phyloP scores from a whole-genome alignment of 2,329 filamentous ascomycete genomes.

The Sporothrix humicola region DNA sequence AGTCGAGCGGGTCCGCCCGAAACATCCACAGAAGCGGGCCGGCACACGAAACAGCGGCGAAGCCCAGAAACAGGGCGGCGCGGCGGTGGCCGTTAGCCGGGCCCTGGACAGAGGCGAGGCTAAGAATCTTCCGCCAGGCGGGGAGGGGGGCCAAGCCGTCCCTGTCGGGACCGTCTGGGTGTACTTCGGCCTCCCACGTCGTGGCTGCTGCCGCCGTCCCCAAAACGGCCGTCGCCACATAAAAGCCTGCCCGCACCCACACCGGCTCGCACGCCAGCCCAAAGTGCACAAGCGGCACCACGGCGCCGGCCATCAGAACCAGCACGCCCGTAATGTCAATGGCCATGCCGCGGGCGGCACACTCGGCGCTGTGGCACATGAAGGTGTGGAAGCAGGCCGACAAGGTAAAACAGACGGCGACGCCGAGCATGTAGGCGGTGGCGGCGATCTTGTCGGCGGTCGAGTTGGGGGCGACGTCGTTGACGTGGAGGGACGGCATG shows the following conservation, averaged over 20 bases:
- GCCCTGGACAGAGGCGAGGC: conserved; percentile 43
- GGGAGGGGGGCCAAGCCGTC: conserved; percentile 40
- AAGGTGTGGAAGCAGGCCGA: conserved; percentile 61
- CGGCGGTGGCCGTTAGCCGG: conserved; percentile 49
- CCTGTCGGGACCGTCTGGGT: neutral
- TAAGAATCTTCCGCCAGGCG: neutral
- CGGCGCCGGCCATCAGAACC: conserved; percentile 65
- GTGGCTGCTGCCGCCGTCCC: conserved; percentile 47
- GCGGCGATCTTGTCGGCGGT: conserved; percentile 27
- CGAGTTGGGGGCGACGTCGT: neutral
- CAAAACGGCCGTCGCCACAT: conserved; percentile 45
- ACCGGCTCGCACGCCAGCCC: conserved; percentile 49
- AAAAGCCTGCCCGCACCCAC: conserved; percentile 49
- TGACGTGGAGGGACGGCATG: neutral
- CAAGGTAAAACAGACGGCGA: conserved; percentile 53
- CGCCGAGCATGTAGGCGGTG: conserved; percentile 51
- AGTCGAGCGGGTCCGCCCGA: conserved; percentile 42
- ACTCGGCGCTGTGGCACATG: conserved; percentile 57
- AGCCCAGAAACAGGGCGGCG: conserved; percentile 49
- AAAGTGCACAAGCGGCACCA: conserved; percentile 64
- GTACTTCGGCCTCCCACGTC: neutral
- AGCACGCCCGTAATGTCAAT: conserved; percentile 68
- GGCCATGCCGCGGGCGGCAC: conserved; percentile 60
- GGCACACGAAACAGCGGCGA: conserved; percentile 50
- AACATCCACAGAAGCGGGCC: conserved; percentile 50